Conservation (phyloP, 1,139 yeast genomes). For the Debaryomycetaceae sp. region DNA sequence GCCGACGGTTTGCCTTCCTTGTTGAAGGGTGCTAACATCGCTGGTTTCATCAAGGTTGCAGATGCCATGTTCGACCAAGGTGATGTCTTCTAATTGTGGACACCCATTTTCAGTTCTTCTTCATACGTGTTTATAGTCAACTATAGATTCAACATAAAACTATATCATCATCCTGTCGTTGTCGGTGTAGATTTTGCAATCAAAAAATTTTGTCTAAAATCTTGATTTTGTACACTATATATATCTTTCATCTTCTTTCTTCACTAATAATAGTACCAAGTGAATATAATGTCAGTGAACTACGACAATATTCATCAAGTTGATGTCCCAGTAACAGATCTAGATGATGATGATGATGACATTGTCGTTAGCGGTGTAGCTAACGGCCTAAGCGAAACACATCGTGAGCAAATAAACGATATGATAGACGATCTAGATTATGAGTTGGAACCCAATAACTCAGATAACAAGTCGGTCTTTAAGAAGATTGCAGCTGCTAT, state of each 20-base stretch:
- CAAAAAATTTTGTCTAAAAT: too few relatives aligned
- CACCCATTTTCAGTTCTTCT: not conserved
- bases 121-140: not conserved
- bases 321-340: slow-evolving; percentile 57
- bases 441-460: slow-evolving; percentile 3
- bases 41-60: slow-evolving; percentile 97
- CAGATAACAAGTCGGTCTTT: not conserved
- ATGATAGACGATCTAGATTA: slow-evolving; percentile 6
- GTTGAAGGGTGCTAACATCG: slow-evolving; percentile 98
- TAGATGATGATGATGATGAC: slow-evolving; percentile 55
- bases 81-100: slow-evolving; percentile 56
- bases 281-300: slow-evolving; percentile 8
- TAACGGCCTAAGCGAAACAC: not conserved
- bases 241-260: not conserved
- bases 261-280: not conserved
- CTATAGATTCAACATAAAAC: not conserved
- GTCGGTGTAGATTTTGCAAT: too few relatives aligned
- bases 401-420: not conserved
- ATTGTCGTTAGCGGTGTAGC: slow-evolving; percentile 15
- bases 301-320: slow-evolving; percentile 31
- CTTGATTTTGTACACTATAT: not conserved
- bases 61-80: slow-evolving; percentile 98
- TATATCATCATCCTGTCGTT: too few relatives aligned
- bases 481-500: not conserved
- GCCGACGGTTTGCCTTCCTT: slow-evolving; percentile 72